Base-by-base conservation (phyloP, 129 eudicot species). In the Glebionis coronaria region DNA sequence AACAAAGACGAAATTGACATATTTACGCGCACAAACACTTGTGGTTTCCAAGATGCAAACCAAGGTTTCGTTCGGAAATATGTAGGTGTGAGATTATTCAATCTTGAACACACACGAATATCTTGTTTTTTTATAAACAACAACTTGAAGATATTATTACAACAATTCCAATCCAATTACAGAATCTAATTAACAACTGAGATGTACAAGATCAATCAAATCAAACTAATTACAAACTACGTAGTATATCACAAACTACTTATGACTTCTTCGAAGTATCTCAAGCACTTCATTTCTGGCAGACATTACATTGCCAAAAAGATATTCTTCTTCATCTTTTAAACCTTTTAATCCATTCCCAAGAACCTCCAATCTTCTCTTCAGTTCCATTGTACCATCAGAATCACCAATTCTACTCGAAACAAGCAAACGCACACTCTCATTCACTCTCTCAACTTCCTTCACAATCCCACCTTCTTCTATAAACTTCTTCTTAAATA, bases 231-330 rank as follows among this genome's bases (percentile, higher is more conserved):
- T 23, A 35, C 42, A 35, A 35, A 28, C 4, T 28, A 28, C 4
- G 6, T 4, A 4, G 4, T 29, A 29, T 29, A 29, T 29, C 35
- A 29, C 35, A 29, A 29, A 21, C 66, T 58, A 65, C 55, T 50
- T 54, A 27, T 77, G 28, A 31, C 68, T 68, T 14, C 56, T 74
- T 65, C 92, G 64, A 52, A 85, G 57, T 46, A 47, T 74, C 58
- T 80, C 80, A 54, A 90, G 56, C 69, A 90, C 83, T 77, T 86
- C 71, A 67, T 60, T 86, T 47, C 95, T 84, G 25, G 66, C 75
- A 57, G 78, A 75, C 73, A 90, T 46, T 59, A 84, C 67, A 70
- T 75, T 62, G 7, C 77, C 72, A 63, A 90, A 90, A 59, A 84
- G 42, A 55, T 42, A 4, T 64, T 82, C 72, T 16, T 73, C 81